Evolutionary conservation across 2,329 filamentous ascomycete genomes (phyloP), one percentile per base, ranked within the genome.

Genomic region (Fusarium sp.): DNA sequence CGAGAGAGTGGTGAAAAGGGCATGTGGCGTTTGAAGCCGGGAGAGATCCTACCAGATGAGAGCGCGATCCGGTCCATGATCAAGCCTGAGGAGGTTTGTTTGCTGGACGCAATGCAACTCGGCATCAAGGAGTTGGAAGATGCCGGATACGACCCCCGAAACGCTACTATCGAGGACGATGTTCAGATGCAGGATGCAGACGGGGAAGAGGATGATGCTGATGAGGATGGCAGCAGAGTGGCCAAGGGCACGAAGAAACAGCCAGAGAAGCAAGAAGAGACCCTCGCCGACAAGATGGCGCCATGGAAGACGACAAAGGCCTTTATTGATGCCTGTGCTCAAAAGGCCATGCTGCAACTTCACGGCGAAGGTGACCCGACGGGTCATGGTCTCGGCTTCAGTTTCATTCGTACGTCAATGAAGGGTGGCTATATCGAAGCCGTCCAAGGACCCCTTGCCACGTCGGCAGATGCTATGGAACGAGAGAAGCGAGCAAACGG

Each of bases 221-320:
- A 86, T 5, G 85, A 86, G 22, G 86, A 85, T 10, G 83, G 81
- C 5, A 84, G 80, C 68, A 83, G 81, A 29, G 76, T 80, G 14
- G 76, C 78, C 59, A 85, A 86, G 73, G 82, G 80, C 6, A 77
- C 79, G 40, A 87, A 85, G 80, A 87, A 84, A 78, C 79, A 78
- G 2, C 81, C 74, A 13, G 84, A 91, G 66, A 87, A 87, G 67
- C 84, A 85, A 31, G 87, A 91, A 66, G 92, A 95, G 77, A 94
- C 92, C 62, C 89, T 97, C 13, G 94, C 97, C 61, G 91, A 96
- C 81, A 94, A 95, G 79, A 91, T 99, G 84, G 95, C 96, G 0
- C 96, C 96, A 0, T 99, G 96, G 96, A 94, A 96, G 77, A 96
- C 95, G 0, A 98, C 94, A 62, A 98, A 98, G 84, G 97, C 97